Evolutionary conservation across 2,329 filamentous ascomycete genomes (phyloP).

Genomic region (Cylindrodendrum hubeiense): DNA sequence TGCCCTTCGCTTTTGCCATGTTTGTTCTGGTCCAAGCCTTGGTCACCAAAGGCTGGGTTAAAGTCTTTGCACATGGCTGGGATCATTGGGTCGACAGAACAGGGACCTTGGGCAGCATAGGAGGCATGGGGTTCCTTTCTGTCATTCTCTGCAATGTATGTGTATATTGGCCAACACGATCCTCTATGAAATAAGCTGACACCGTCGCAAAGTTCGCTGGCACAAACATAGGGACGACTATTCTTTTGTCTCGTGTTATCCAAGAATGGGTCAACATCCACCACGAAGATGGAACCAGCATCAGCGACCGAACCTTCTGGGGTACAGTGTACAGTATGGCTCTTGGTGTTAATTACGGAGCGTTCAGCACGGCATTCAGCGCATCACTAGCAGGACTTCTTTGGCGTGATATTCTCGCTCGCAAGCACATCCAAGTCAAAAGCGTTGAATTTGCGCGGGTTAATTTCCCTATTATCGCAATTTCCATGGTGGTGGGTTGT

Average conservation of each 20-base stretch:
- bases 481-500: slow-evolving; percentile 75
- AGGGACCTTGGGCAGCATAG: slow-evolving; percentile 75
- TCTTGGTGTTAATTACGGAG: slow-evolving; percentile 80
- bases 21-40: slow-evolving; percentile 80
- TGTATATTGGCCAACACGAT: slow-evolving; percentile 45
- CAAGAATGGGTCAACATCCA: slow-evolving; percentile 77
- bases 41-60: slow-evolving; percentile 81
- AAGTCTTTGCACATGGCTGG: slow-evolving; percentile 80
- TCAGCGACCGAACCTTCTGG: slow-evolving; percentile 77
- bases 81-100: slow-evolving; percentile 79
- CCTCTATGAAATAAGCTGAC: slow-evolving; percentile 7
- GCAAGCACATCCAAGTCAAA: slow-evolving; percentile 76
- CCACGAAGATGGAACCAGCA: slow-evolving; percentile 55
- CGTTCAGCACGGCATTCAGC: slow-evolving; percentile 79
- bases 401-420: slow-evolving; percentile 77
- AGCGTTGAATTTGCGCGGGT: slow-evolving; percentile 75
- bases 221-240: slow-evolving; percentile 82
- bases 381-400: slow-evolving; percentile 78
- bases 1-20: slow-evolving; percentile 81
- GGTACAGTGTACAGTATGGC: slow-evolving; percentile 82
- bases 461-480: slow-evolving; percentile 78
- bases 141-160: slow-evolving; percentile 80
- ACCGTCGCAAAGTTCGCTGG: slow-evolving; percentile 71
- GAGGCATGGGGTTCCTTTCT: slow-evolving; percentile 80
- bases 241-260: slow-evolving; percentile 77